Evolutionary conservation across 225 moss, liverwort and hornwort genomes (phyloP), one percentile per base, ranked within the genome.

Genomic region (Marchantia paleacea): DNA sequence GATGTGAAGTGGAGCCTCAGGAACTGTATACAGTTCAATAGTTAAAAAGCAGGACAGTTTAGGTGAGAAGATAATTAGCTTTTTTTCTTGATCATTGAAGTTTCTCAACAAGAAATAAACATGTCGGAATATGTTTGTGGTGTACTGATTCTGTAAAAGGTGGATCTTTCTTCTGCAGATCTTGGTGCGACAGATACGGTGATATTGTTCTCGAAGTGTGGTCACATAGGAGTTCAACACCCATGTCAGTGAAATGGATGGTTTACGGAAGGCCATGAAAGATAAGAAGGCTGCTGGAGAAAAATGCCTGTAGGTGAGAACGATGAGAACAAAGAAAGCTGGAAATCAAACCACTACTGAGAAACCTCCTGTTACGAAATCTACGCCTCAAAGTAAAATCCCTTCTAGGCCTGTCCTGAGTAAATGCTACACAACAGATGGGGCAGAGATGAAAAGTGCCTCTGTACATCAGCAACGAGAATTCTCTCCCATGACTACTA

Each of bases 131-230:
- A 39, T 5, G 39, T n/a, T n/a, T n/a, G n/a, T n/a, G n/a, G 39
- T 5, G 2, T 39, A 39, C 39, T 39, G 39, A 39, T 39, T 39
- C 39, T 39, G 39, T 39, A 39, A n/a, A n/a, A 39, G 39, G 3
- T 39, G 39, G 39, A 39, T 5, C 39, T 39, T 54, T 74, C 24
- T 19, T 22, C 8, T 69, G 47, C 87, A 91, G 91, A 72, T 81
- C 91, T 52, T 91, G 91, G 91, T 91, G 91, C 84, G 91, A 91
- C 77, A 84, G 77, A 75, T 89, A 89, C 26, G 91, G 91, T 6
- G 91, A 91, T 25, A 76, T 89, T 30, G 89, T 91, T 18, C 89
- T 91, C 2, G 91, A 91, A 73, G 91, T 91, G n/a, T 89, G 89
- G 52, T n/a, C n/a, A n/a, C 89, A 91, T 72, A 87, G 61, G 87